Conservation (phyloP, 352 stramenopile species). For the Pythium angustatum region DNA sequence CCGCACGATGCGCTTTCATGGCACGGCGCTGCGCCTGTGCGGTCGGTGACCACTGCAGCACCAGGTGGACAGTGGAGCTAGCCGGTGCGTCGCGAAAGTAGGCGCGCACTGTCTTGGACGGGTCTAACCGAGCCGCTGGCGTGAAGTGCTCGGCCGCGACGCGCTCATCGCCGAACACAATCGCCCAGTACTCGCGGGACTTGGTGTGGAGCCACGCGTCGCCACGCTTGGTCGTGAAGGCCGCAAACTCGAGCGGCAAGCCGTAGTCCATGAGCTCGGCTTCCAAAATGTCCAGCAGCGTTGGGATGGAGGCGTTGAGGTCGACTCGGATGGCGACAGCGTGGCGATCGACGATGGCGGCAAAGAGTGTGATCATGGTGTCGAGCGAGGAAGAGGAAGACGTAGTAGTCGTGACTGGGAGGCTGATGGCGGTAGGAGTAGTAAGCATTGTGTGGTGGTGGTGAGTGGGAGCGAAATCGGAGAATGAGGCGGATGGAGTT, state of each 20-base stretch:
- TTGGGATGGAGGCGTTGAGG: not conserved
- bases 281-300: not conserved
- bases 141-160: not conserved
- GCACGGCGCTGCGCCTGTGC: not conserved
- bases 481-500: too few relatives aligned
- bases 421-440: too few relatives aligned
- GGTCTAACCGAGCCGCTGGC: not conserved
- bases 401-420: too few relatives aligned
- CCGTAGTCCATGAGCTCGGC: not conserved
- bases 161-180: not conserved
- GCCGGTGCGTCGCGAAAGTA: not conserved
- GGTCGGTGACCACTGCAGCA: not conserved
- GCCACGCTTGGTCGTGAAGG: not conserved
- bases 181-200: not conserved
- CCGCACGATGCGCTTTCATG: too few relatives aligned
- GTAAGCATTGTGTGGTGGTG: too few relatives aligned
- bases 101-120: not conserved
- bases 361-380: too few relatives aligned
- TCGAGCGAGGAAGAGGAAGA: too few relatives aligned
- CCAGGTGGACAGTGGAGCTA: not conserved
- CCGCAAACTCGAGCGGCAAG: not conserved
- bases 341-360: too few relatives aligned
- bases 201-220: not conserved
- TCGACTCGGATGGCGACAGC: too few relatives aligned
- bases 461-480: too few relatives aligned